Base-by-base conservation (phyloP, 805 yeast genomes). In the Lipomyces yamadae region DNA sequence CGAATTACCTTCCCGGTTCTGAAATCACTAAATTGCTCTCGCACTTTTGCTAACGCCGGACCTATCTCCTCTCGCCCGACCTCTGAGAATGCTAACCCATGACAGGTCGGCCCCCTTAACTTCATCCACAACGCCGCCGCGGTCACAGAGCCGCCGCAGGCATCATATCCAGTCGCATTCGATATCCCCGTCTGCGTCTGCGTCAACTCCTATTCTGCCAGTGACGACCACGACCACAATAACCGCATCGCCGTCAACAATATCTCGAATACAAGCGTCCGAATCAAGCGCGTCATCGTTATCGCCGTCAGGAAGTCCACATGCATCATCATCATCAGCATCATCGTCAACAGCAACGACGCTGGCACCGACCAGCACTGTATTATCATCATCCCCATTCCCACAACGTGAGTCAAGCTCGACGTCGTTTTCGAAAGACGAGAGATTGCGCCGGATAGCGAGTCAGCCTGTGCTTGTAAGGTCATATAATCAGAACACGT, bases 1-100 rank as follows among this genome's bases (percentile, higher is more conserved):
- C 63, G 53, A 56, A 54, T 6, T 60, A 60, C 35, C 39, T 60
- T 35, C 63, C 65, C 53, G 65, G 58, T 32, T n/a, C 65, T 0
- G 65, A 58, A 18, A 33, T 54, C 29, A 13, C 58, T 13, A 61
- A 62, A 35, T 62, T 37, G 32, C 53, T 62, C 37, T 58, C 65
- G 42, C 61, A 61, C 33, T 32, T 32, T 24, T 62, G 29, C 50
- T 0, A 15, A 42, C 52, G 30, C 13, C 29, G 2, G 1, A 54
- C 55, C 54, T 33, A n/a, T 57, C 57, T 10, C 32, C 48, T 37
- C 42, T 45, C 13, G 45, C 59, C 30, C 13, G 18, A 24, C 13
- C 34, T n/a, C n/a, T n/a, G 50, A 52, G 13, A n/a, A 30, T 13
- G 29, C n/a, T 13, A 10, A n/a, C 2, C 54, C 37, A 7, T 35